phyloP scores from a whole-genome alignment of 2,329 filamentous ascomycete species.

The Botryosphaeria dothidea region DNA sequence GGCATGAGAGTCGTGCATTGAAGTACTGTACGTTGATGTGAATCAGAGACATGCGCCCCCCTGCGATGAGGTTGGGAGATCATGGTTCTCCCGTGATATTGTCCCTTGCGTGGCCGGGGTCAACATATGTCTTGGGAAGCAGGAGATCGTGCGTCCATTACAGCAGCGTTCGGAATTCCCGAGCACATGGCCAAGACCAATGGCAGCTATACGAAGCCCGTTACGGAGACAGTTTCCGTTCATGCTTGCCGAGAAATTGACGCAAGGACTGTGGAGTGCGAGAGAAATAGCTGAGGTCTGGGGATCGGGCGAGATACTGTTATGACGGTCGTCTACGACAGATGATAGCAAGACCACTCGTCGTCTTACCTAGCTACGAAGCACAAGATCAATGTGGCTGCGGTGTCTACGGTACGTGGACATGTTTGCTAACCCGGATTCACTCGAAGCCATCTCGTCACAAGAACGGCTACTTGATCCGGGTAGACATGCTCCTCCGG shows the following conservation, averaged over 20 bases:
- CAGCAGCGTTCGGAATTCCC: not conserved
- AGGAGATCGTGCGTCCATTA: not conserved
- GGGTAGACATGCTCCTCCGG: not conserved
- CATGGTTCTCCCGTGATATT: not conserved
- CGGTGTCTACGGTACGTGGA: not conserved
- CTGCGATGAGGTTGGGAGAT: not conserved
- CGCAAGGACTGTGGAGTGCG: not conserved
- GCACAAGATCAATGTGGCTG: constrained; percentile 8
- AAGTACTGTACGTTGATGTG: not conserved
- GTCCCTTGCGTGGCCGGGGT: constrained; percentile 5
- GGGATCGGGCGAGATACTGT: not conserved
- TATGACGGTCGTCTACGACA: not conserved
- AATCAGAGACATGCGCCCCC: constrained; percentile 4
- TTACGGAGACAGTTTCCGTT: not conserved
- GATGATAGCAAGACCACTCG: not conserved
- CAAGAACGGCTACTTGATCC: not conserved
- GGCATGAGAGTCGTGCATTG: not conserved
- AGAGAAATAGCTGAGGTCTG: not conserved
- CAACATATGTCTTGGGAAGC: not conserved
- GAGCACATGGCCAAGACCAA: not conserved
- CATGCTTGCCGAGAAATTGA: not conserved
- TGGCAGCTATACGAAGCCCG: not conserved
- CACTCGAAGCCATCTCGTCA: constrained; percentile 5
- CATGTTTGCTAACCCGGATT: not conserved
- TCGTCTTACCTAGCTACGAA: not conserved